Evolutionary conservation across 768 basidiomycete genomes (phyloP).

Genomic region (Lactarius sanguifluus): DNA sequence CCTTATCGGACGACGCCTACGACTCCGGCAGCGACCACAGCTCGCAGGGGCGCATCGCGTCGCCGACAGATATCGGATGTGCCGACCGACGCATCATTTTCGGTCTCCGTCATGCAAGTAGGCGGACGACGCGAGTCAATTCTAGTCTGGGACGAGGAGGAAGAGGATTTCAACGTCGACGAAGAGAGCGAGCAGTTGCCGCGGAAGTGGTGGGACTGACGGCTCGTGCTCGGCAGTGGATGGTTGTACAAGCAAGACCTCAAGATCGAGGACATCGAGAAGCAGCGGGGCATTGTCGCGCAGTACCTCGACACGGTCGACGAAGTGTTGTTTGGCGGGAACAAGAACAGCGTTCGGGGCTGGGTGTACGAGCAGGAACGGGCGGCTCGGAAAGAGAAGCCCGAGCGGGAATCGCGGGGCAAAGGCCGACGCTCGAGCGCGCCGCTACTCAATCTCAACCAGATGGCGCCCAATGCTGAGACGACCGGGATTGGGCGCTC

Average conservation of each 20-base stretch:
- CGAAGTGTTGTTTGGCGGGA: constrained; percentile 69
- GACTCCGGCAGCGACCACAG: constrained; percentile 71
- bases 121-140: no score
- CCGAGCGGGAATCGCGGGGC: no score
- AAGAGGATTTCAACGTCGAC: constrained; percentile 49
- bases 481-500: constrained; percentile 23
- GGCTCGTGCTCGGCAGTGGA: constrained; percentile 74
- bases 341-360: constrained; percentile 47
- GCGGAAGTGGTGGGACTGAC: constrained; percentile 77
- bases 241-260: constrained; percentile 79
- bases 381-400: constrained; percentile 44
- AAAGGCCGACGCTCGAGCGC: constrained; percentile 51
- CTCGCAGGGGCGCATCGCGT: constrained; percentile 44
- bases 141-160: no score
- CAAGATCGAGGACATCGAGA: constrained; percentile 49
- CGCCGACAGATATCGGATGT: constrained; percentile 39
- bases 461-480: neutral
- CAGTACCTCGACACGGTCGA: constrained; percentile 78
- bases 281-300: constrained; percentile 56
- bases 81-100: no score
- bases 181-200: constrained; percentile 47
- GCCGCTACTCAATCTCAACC: constrained; percentile 37
- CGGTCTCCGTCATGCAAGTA: no score
- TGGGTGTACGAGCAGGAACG: constrained; percentile 51
- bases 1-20: constrained; percentile 79